Evolutionary conservation across 257 asterid species (phyloP), one percentile per base, ranked within the genome.

Genomic region (Voacanga thouarsii): DNA sequence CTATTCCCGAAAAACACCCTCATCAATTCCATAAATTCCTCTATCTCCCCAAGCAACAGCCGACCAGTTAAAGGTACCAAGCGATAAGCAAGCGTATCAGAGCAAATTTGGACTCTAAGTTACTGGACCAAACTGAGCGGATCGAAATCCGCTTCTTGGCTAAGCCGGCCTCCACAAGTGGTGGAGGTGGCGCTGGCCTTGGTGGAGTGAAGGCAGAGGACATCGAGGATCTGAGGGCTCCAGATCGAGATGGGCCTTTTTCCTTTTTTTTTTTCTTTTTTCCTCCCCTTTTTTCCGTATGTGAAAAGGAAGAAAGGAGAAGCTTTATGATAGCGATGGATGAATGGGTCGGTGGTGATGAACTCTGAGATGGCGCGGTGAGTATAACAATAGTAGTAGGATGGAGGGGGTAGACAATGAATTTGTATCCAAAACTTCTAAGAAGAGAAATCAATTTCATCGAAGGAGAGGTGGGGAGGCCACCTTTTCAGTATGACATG

Each of bases 101-200:
- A 14, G 67, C 47, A 76, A 92, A 88, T 65, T 92, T 96, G 2
- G 45, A 65, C 16, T 85, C 92, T 24, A 90, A 79, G 69, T 92
- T 92, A 53, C 75, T 66, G 39, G 88, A 80, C 92, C 94, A 92
- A 12, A 92, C 97, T 4, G 89, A 78, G 4, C 97, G 96, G 86
- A 88, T 79, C 72, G 21, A 21, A 72, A 92, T 71, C 12, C 70
- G 77, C 61, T 67, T 78, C 8, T 60, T 33, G 23, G 61, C 16
- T 33, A 45, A 70, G 43, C 24, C 75, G 12, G 41, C 77, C 71
- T 23, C 56, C 74, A 43, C 39, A 1, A 28, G 71, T 33, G 45
- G 47, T 5, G 49, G 76, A 23, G 71, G 64, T 4, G 47, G 77
- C 24, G 72, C 53, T 9, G 78, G 60, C 14, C 72, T 33, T 19